Conservation (phyloP, 2,329 filamentous ascomycete species). For the Phyllosticta citribraziliensis region DNA sequence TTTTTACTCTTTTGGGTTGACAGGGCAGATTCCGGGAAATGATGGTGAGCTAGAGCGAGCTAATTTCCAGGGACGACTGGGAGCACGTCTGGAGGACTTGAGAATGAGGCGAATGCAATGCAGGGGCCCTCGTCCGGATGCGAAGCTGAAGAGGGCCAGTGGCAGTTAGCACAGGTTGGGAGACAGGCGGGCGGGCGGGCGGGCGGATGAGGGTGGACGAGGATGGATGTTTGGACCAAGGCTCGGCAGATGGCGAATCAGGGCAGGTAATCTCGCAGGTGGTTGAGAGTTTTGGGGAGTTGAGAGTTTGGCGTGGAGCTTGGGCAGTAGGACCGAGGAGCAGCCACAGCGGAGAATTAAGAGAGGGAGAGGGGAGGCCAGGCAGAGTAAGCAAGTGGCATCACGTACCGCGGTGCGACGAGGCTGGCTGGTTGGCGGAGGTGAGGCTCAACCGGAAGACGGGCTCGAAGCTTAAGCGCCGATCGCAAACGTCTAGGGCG, state of each 20-base stretch:
- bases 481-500: slow-evolving; percentile 7
- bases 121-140: not conserved
- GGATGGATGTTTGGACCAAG: slow-evolving; percentile 1
- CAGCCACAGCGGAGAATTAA: not conserved
- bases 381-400: not conserved
- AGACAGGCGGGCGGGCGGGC: no score
- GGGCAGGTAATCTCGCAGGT: not conserved
- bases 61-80: slow-evolving; percentile 1
- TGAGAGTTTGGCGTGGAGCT: not conserved
- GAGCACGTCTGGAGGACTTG: not conserved
- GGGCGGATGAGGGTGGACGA: not conserved
- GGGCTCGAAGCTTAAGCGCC: slow-evolving; percentile 10
- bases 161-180: not conserved
- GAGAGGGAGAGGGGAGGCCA: not conserved
- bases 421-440: not conserved
- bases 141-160: not conserved
- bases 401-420: slow-evolving; percentile 9
- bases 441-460: slow-evolving; percentile 8
- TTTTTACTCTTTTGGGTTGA: not conserved
- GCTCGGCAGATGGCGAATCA: slow-evolving; percentile 6
- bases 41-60: slow-evolving; percentile 3
- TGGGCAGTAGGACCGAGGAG: slow-evolving; percentile 1
- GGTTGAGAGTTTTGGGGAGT: slow-evolving; percentile 3
- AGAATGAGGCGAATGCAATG: not conserved
- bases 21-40: not conserved